Evolutionary conservation across 345 rosid species (phyloP), one percentile per base, ranked within the genome.

Genomic region (Hibiscus mutabilis): DNA sequence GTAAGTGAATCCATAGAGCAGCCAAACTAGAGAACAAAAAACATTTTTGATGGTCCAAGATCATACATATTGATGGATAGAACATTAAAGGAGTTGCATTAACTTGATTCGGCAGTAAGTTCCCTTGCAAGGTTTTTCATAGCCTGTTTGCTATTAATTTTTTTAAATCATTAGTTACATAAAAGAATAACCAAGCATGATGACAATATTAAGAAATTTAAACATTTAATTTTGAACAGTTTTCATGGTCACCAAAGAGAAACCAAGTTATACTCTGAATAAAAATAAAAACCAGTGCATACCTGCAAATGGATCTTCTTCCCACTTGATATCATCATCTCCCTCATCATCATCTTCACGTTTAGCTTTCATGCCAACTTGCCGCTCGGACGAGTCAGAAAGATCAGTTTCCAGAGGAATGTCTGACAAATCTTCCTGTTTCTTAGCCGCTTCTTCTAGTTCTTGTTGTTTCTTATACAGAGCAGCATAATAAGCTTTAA

Each of bases 311-410:
- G 84, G 84, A 62, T 84, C 74, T 67, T 84, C 93, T 78, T 88
- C 96, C 92, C 91, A 85, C 60, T 85, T 91, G 35, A 70, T 82
- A 75, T 79, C 97, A 74, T 87, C 92, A 37, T 88, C 93, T 59
- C 74, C 88, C 60, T 55, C 27, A 55, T 84, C 89, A 56, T 73
- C 80, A 15, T 86, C 98, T 37, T 88, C 91, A 19, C 80, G 83
- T 80, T 90, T 94, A 71, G 84, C 72, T 84, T 94, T 91, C 84
- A 80, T 68, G 75, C 97, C 96, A 71, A 89, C 90, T 77, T 90
- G 92, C 31, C 93, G 88, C 66, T 62, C 69, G 15, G 90, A 75
- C 73, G 86, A 47, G 62, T 73, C 82, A 42, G 78, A 67, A 46
- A 72, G 66, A 53, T 52, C 81, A n/a, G 82, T 84, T 33, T 81